Percentiles rank a stretch among this genome's conserved stretches.
phyloP scores from a whole-genome alignment of 2,329 filamentous ascomycete species.

The Orbilia javanica region DNA sequence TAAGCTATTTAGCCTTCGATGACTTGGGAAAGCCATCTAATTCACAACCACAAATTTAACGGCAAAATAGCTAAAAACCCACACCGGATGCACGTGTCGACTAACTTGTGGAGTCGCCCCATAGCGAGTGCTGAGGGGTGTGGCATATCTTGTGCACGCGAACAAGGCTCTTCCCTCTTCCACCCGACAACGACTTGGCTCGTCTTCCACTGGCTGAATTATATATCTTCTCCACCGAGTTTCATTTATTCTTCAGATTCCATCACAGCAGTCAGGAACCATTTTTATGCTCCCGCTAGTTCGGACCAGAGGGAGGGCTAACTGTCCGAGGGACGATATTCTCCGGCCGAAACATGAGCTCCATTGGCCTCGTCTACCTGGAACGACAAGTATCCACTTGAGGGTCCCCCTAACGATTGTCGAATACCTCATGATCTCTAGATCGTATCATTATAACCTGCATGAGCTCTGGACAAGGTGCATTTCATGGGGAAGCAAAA shows the following conservation, averaged over 20 bases:
- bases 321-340: slow-evolving; percentile 46
- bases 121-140: slow-evolving; percentile 42
- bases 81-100: slow-evolving; percentile 52
- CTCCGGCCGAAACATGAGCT: slow-evolving; percentile 48
- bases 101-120: slow-evolving; percentile 52
- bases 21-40: slow-evolving; percentile 42
- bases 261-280: slow-evolving; percentile 30
- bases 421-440: slow-evolving; percentile 36
- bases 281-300: slow-evolving; percentile 31
- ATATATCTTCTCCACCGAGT: slow-evolving; percentile 25
- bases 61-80: slow-evolving; percentile 57
- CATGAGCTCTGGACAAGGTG: slow-evolving; percentile 54
- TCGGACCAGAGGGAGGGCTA: neutral
- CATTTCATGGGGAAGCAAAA: slow-evolving; percentile 26
- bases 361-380: slow-evolving; percentile 5
- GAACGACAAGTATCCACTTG: slow-evolving; percentile 18
- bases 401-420: neutral
- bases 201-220: slow-evolving; percentile 29
- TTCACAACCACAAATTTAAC: slow-evolving; percentile 22
- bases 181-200: slow-evolving; percentile 26
- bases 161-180: slow-evolving; percentile 51
- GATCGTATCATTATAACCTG: slow-evolving; percentile 37
- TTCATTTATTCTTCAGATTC: slow-evolving; percentile 16
- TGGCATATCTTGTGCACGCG: slow-evolving; percentile 53
- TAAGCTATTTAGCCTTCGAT: slow-evolving; percentile 58